Percentiles rank a stretch among this genome's conserved stretches.
These are phyloP conservation scores for Penicillium verrucosum DNA, from an alignment of 2,329 filamentous ascomycete genomes.

Conservation along the genomic window DNA sequence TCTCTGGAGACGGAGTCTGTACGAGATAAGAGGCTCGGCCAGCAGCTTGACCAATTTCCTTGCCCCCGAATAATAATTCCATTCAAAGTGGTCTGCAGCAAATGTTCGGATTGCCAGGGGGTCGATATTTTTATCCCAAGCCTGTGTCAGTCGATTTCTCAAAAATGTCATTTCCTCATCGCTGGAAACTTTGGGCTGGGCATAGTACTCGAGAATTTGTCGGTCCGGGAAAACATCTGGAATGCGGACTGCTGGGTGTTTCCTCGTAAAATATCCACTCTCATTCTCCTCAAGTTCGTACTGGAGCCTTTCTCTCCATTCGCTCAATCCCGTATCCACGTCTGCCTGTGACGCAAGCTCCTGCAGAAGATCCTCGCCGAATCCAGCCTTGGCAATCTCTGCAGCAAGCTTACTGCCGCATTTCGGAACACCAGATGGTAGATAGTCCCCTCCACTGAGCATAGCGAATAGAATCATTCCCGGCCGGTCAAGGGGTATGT, in stretches of 20 bases:
- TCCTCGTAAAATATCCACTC: conserved; percentile 72
- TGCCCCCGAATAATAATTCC: conserved; percentile 74
- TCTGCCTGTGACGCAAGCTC: conserved; percentile 54
- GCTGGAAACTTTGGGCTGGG: conserved; percentile 76
- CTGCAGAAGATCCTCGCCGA: conserved; percentile 67
- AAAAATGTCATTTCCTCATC: conserved; percentile 56
- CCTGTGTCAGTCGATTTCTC: conserved; percentile 46
- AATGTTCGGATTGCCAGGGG: conserved; percentile 68
- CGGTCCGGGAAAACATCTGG: conserved; percentile 77
- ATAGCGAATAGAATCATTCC: conserved; percentile 93
- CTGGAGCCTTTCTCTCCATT: conserved; percentile 70
- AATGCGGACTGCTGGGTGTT: conserved; percentile 69
- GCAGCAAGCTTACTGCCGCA: conserved; percentile 86
- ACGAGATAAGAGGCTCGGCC: conserved; percentile 70
- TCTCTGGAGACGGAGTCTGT: conserved; percentile 47
- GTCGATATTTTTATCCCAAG: conserved; percentile 64
- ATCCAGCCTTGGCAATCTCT: conserved; percentile 84
- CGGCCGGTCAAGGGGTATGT: conserved; percentile 63
- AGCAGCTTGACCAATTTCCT: conserved; percentile 80
- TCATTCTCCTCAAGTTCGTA: conserved; percentile 82
- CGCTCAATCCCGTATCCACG: conserved; percentile 43
- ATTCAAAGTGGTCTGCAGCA: conserved; percentile 76
- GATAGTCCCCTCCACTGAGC: conserved; percentile 93
- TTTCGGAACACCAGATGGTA: conserved; percentile 79
- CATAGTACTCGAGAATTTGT: conserved; percentile 81